These are phyloP conservation scores for Actinomucor elegans DNA, from an alignment of 371 early-diverging fungal species.

Conservation along the genomic window DNA sequence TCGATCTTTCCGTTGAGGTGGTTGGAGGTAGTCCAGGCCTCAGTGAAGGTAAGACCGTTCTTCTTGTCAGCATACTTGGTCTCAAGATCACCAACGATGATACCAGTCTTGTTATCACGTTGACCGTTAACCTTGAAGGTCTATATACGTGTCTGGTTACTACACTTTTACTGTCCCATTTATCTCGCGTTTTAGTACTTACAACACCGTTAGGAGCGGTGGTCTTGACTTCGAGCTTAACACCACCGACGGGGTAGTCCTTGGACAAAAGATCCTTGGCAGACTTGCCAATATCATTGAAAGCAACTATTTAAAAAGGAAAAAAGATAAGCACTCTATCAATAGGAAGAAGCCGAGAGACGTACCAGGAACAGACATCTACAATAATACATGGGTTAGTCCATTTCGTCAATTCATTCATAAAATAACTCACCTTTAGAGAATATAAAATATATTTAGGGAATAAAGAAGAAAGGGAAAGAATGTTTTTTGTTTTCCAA, in stretches of 20 bases:
- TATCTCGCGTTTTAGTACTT: too few species aligned
- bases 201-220: conserved; percentile 92
- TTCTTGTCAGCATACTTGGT: conserved; percentile 93
- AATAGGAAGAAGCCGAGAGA: background rate
- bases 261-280: conserved; percentile 94
- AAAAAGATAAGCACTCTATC: background rate
- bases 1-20: conserved; percentile 90
- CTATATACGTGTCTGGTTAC: too few species aligned
- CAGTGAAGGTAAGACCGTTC: conserved; percentile 92
- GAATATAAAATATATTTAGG: conserved; percentile 1
- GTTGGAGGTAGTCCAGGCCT: conserved; percentile 94
- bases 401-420: too few species aligned
- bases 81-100: conserved; percentile 94
- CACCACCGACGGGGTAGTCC: conserved; percentile 93
- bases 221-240: conserved; percentile 97
- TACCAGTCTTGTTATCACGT: conserved; percentile 93
- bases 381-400: background rate
- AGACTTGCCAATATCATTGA: conserved; percentile 93
- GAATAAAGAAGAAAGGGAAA: conserved; percentile 8
- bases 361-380: conserved; percentile 32
- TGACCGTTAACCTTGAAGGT: conserved; percentile 93
- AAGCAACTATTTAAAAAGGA: conserved; percentile 51
- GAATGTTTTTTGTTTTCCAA: conserved; percentile 4
- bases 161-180: too few species aligned
- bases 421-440: conserved; percentile 1